Evolutionary conservation across 352 stramenopile species (phyloP).

Genomic region (Hyaloperonospora brassicae): DNA sequence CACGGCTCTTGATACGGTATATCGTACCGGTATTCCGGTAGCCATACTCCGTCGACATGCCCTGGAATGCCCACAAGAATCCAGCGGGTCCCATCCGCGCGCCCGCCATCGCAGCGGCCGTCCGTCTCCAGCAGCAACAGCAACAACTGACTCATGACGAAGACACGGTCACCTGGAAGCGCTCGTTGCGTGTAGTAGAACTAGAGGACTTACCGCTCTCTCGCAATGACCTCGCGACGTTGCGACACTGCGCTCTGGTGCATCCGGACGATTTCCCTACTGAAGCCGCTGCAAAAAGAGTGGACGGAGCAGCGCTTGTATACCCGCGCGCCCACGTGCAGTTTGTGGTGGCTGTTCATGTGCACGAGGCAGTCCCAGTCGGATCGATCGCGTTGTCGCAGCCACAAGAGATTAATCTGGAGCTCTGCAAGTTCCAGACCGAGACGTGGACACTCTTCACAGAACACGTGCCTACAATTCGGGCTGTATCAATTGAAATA

Average conservation of each 20-base stretch:
- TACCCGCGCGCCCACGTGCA: conserved; percentile 65
- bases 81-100: conserved; percentile 69
- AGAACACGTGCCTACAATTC: conserved; percentile 34
- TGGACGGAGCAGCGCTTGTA: conserved; percentile 30
- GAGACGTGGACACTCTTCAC: conserved; percentile 74
- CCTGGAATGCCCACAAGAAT: conserved; percentile 84
- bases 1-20: too few species aligned
- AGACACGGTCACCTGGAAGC: conserved; percentile 23
- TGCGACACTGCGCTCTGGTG: conserved; percentile 50
- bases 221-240: conserved; percentile 11
- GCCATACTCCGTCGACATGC: conserved; percentile 28
- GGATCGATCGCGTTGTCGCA: conserved; percentile 56
- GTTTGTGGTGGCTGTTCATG: conserved; percentile 55
- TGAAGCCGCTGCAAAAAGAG: conserved; percentile 1
- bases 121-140: conserved; percentile 35
- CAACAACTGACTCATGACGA: neutral
- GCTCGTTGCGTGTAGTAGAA: conserved; percentile 31
- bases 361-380: conserved; percentile 28
- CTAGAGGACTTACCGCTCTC: conserved; percentile 32
- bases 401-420: conserved; percentile 70
- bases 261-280: conserved; percentile 55
- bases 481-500: conserved; percentile 60
- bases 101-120: conserved; percentile 50
- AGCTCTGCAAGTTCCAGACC: conserved; percentile 63
- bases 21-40: too few species aligned